Base-by-base conservation (phyloP, 2,329 filamentous ascomycete genomes). In the Cytospora mali region DNA sequence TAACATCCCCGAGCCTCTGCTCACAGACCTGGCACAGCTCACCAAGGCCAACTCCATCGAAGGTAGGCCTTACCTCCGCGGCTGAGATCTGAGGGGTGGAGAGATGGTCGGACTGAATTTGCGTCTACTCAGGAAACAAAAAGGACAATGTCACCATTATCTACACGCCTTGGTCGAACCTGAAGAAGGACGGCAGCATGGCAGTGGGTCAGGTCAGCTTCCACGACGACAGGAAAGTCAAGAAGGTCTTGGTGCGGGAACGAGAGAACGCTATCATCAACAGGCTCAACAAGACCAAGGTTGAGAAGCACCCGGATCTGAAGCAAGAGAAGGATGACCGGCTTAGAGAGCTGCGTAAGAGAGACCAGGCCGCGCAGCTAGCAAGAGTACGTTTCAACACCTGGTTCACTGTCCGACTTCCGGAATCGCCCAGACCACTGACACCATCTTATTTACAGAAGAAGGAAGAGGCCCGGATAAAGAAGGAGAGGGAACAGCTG, bases 1-100 rank as follows among this genome's bases (percentile, higher is more conserved):
- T 56, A 77, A 82, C 50, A 92, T 99, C 64, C 88, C 91, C 0
- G 73, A 86, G 65, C 85, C 86, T 4, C 82, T 99, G 29, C 74
- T 99, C 64, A 85, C 83, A 68, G 95, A 99, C 76, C 92, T 95
- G 71, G 95, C 91, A n/a, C 95, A 99, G 76, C 82, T 99, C 70
- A 99, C 95, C 62, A 99, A 99, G 79, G 95, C 95, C 66, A 99
- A 99, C 79, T 97, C 93, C 62, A 99, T 99, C 70, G 95, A 99
- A 81, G 95, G 91, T 89, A 71, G 66, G 75, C 66, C n/a, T 23
- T 18, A 31, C 27, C 27, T 13, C 23, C 35, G 21, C 11, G 14
- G 10, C 13, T 39, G 7, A 28, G 4, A 39, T 4, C 31, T 18
- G 14, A n/a, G 11, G 35, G n/a, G 9, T 35, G 27, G 9, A 54